phyloP scores from a whole-genome alignment of 768 basidiomycete genomes.

The Gelatoporia subvermispora region DNA sequence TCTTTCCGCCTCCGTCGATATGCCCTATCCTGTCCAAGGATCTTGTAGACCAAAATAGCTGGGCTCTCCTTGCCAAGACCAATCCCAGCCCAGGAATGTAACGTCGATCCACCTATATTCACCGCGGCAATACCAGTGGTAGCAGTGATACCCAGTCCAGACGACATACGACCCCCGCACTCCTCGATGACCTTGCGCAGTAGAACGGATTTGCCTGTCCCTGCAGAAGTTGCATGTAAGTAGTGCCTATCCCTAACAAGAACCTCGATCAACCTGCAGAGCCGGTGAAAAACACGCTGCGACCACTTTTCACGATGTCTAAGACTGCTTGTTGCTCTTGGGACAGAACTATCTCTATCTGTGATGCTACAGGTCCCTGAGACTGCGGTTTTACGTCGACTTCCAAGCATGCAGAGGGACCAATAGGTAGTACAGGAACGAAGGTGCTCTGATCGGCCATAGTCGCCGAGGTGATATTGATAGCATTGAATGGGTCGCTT shows the following conservation, averaged over 20 bases:
- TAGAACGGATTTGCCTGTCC: constrained; percentile 81
- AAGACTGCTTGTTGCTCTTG: constrained; percentile 47
- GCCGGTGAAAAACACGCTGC: constrained; percentile 82
- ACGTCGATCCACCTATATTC: constrained; percentile 73
- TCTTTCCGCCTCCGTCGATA: no score
- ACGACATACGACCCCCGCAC: constrained; percentile 31
- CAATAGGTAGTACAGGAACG: no score
- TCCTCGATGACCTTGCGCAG: constrained; percentile 65
- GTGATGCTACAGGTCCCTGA: no score
- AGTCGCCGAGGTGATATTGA: no score
- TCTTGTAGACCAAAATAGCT: constrained; percentile 49
- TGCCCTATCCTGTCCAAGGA: constrained; percentile 32
- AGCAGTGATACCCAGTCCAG: constrained; percentile 67
- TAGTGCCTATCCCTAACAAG: background rate
- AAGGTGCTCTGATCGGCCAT: no score
- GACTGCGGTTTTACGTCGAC: no score
- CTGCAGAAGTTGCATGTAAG: constrained; percentile 24
- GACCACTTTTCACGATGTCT: constrained; percentile 47
- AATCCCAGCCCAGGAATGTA: constrained; percentile 75
- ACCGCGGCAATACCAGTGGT: constrained; percentile 76
- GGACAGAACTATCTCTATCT: constrained; percentile 46
- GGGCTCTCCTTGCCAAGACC: constrained; percentile 61
- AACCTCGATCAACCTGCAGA: constrained; percentile 56
- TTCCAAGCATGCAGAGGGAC: no score
- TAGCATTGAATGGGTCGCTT: no score